phyloP scores from a whole-genome alignment of 2,329 filamentous ascomycete species.

The Aspergillus bombycis region DNA sequence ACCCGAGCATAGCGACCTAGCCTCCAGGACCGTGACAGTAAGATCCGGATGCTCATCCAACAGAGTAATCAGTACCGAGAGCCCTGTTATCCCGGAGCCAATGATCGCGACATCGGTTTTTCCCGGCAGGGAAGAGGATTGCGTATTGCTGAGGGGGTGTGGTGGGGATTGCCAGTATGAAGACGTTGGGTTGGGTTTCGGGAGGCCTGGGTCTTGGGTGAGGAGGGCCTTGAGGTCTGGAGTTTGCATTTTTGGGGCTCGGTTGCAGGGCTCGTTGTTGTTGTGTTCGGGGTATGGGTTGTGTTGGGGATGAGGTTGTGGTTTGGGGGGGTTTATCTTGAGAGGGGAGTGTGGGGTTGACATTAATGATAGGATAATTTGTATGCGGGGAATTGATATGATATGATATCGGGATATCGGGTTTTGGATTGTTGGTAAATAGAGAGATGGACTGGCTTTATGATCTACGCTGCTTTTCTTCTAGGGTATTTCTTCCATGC shows the following conservation, averaged over 20 bases:
- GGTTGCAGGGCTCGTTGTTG: neutral
- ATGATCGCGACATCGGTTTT: conserved; percentile 36
- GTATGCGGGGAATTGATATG: neutral
- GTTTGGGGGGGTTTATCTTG: neutral
- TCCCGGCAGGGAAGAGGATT: conserved; percentile 31
- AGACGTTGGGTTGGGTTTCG: conserved; percentile 38
- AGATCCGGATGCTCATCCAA: conserved; percentile 29
- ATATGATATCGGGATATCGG: neutral
- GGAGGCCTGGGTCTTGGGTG: conserved; percentile 37
- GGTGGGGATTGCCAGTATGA: conserved; percentile 42
- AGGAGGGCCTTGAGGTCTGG: neutral
- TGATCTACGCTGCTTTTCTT: neutral
- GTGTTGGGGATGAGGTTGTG: neutral
- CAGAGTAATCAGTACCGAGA: conserved; percentile 36
- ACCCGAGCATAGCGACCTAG: conserved; percentile 39
- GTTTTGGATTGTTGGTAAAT: neutral
- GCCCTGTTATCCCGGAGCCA: conserved; percentile 42
- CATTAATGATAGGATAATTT: neutral
- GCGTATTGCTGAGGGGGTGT: conserved; percentile 34
- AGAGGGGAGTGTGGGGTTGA: neutral
- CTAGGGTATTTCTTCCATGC: neutral
- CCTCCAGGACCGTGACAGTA: conserved; percentile 39
- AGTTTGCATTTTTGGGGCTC: neutral
- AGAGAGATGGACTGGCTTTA: neutral
- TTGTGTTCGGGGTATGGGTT: neutral